Evolutionary conservation across 2,329 filamentous ascomycete genomes (phyloP).

Genomic region (Rosellinia necatrix): DNA sequence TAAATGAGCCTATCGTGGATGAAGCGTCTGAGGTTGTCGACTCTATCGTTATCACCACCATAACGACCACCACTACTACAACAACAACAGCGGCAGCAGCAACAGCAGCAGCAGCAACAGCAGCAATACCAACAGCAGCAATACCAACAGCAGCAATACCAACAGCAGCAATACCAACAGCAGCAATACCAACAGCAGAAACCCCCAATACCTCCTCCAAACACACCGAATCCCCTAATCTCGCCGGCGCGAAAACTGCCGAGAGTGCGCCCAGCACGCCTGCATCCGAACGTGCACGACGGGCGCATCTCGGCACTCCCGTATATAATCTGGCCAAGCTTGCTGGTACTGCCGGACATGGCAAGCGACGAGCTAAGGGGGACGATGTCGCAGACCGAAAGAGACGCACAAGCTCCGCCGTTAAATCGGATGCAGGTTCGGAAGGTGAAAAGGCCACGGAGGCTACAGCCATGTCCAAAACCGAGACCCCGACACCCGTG

Average conservation of each 20-base stretch:
- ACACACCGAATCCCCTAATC: conserved; percentile 8
- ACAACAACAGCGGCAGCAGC: too few relatives aligned
- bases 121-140: too few relatives aligned
- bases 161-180: too few relatives aligned
- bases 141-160: too few relatives aligned
- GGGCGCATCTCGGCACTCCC: conserved; percentile 58
- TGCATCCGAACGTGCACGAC: conserved; percentile 54
- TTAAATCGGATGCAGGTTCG: conserved; percentile 40
- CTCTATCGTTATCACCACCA: conserved; percentile 36
- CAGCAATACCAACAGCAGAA: too few relatives aligned
- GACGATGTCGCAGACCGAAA: conserved; percentile 51
- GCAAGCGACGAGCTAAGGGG: conserved; percentile 58
- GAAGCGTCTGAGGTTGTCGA: conserved; percentile 33
- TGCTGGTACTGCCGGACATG: conserved; percentile 65
- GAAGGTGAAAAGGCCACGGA: conserved; percentile 31
- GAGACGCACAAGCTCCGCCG: conserved; percentile 52
- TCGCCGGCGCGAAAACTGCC: conserved; percentile 21
- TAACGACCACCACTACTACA: too few relatives aligned
- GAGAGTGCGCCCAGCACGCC: conserved; percentile 35
- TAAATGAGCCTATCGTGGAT: conserved; percentile 31
- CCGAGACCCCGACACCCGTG: conserved; percentile 33
- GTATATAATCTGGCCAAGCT: conserved; percentile 71
- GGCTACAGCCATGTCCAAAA: conserved; percentile 26
- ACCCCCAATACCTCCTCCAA: conserved; percentile 4
- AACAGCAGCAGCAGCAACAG: too few relatives aligned